Percentiles rank a stretch among this genome's conserved stretches.
Conservation (phyloP, 495 filamentous ascomycete species). For the Mytilinidion resinicola region DNA sequence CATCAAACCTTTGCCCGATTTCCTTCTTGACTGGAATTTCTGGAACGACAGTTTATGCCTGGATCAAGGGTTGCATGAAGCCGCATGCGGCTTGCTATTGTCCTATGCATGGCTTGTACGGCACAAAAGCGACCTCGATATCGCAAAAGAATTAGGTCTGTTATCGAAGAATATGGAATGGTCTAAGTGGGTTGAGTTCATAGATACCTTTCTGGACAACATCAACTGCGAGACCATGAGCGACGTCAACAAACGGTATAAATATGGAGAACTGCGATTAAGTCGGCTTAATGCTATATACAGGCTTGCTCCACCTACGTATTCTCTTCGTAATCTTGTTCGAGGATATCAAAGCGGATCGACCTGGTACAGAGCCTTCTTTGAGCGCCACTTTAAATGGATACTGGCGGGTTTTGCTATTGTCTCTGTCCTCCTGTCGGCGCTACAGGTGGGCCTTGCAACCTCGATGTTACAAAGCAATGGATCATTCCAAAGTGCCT, state of each 20-base stretch:
- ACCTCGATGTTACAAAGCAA: constrained; percentile 7
- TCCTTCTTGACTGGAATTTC: neutral
- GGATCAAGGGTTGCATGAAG: constrained; percentile 4
- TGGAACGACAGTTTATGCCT: constrained; percentile 6
- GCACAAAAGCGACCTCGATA: constrained; percentile 11
- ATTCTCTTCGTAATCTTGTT: constrained; percentile 2
- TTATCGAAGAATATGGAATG: constrained; percentile 6
- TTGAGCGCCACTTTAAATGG: constrained; percentile 12
- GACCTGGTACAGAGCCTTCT: constrained; percentile 12
- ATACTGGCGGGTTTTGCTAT: constrained; percentile 5
- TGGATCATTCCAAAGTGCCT: constrained; percentile 1
- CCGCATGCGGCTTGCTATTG: constrained; percentile 12
- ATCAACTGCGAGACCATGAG: constrained; percentile 1
- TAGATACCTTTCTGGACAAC: constrained; percentile 2
- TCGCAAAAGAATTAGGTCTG: constrained; percentile 8
- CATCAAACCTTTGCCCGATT: constrained; percentile 16
- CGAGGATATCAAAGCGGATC: neutral
- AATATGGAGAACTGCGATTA: constrained; percentile 28
- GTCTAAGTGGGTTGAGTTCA: constrained; percentile 6
- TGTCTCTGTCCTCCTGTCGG: constrained; percentile 4
- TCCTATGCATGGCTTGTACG: constrained; percentile 16
- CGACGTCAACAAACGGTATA: constrained; percentile 20
- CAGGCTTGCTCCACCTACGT: constrained; percentile 2
- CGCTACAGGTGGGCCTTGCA: constrained; percentile 11
- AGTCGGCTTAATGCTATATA: constrained; percentile 18